Evolutionary conservation across 139 green algal species (phyloP), one percentile per base, ranked within the genome.

Genomic region (Picochlorum costavermella): DNA sequence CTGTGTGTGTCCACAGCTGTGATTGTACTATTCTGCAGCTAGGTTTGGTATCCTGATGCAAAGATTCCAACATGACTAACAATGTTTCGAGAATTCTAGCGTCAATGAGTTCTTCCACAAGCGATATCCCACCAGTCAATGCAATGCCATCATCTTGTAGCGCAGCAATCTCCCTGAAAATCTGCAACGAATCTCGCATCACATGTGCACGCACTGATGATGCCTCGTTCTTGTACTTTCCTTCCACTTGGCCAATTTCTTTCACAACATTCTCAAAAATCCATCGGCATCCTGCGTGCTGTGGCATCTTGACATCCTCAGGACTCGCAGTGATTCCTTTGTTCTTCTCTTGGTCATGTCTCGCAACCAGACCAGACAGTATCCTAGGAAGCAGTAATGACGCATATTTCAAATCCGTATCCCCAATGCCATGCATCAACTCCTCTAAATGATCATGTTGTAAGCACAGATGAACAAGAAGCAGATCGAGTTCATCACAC

Each of bases 21-120:
- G 33, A 40, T 40, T 40, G 33, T 6, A 40, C 33, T 40, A 40
- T 40, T 40, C 33, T 40, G 33, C 6, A 40, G 33, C 33, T 40
- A 8, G 6, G 6, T 40, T 6, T 40, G 33, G 33, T 40, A 40
- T 8, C 33, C 9, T 63, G 67, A 16, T 23, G 49, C 63, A 81
- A 53, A 16, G 72, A 74, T 29, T 50, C 49, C 12, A 80, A 63
- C 63, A 82, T 69, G 16, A 46, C 37, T 36, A 82, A 57, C 30
- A 76, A 46, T 40, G n/a, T 11, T 12, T 31, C 46, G 33, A 72
- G 20, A 25, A 67, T 4, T 16, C 51, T 30, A 23, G 70, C 49
- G 1, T 43, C 33, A 16, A 50, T 50, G 49, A 80, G 56, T 17
- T 30, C 16, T 33, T 16, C 64, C 9, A 68, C 59, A 13, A 66